Base-by-base conservation (phyloP, 441 rosid genomes). In the Sinapis alba region DNA sequence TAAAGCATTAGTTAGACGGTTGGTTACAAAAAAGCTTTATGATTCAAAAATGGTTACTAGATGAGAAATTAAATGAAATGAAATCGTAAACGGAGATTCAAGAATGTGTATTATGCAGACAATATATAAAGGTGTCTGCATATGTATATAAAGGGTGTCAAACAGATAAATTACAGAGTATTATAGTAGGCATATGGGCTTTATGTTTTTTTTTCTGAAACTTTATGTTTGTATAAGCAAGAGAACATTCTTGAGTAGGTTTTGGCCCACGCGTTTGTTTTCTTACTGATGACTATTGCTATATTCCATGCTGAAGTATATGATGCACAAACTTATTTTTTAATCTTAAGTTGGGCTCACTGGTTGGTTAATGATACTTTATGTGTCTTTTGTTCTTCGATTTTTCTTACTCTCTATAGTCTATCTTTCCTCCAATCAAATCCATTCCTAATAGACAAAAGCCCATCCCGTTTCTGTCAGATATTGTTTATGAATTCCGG, bases 211-310 rank as follows among this genome's bases (percentile, higher is more conserved):
- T 26, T 6, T 26, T 26, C 5, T 3, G 28, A 26, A 26, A 26
- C 5, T 26, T 26, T 26, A 26, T 26, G 28, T 26, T 26, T 26
- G 28, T 26, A 26, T 26, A 18, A 62, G 69, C 54, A 69, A 76
- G 59, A 76, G 27, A 69, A 69, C 79, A 76, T 62, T 76, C 70
- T 23, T 76, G 75, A 69, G 60, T 76, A 38, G 60, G 70, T 56
- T 69, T 69, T 76, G 74, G 69, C 74, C 79, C 60, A 68, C 68
- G 57, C 68, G 78, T 75, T 68, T 75, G 78, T 75, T 68, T 60
- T 74, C 60, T 30, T 68, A 50, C n/a, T 75, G 69, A 68, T 34
- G 57, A 61, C 54, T 68, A 67, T 73, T 28, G 13, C 50, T 65
- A 65, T 36, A 65, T 58, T 60, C 61, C 68, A 75, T 60, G 78